Percentiles rank a stretch among this genome's conserved stretches.
Evolutionary conservation across 352 stramenopile species (phyloP).

Genomic region (Plasmopara halstedii): DNA sequence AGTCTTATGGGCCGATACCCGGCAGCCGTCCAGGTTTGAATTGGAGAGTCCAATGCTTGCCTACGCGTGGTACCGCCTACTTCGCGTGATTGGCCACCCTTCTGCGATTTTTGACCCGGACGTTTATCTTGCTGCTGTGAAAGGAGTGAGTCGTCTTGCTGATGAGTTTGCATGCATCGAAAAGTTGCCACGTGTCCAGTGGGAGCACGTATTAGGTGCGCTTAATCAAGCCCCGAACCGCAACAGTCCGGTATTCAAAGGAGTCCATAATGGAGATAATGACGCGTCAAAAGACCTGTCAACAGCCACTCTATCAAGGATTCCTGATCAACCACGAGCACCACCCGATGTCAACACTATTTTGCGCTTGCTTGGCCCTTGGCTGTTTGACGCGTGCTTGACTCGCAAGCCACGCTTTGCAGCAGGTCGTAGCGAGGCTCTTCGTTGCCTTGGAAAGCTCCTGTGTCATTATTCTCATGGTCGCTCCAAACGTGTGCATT

Average conservation of each 20-base stretch:
- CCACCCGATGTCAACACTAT: slow-evolving; percentile 84
- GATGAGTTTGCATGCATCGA: slow-evolving; percentile 69
- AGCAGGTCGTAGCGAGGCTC: slow-evolving; percentile 59
- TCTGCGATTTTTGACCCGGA: slow-evolving; percentile 75
- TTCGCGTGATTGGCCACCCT: slow-evolving; percentile 78
- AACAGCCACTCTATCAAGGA: slow-evolving; percentile 4
- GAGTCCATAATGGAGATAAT: slow-evolving; percentile 30
- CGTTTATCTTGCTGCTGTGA: slow-evolving; percentile 79
- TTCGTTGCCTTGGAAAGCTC: slow-evolving; percentile 71
- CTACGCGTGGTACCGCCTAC: slow-evolving; percentile 78
- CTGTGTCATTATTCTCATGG: slow-evolving; percentile 60
- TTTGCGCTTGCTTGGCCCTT: slow-evolving; percentile 66
- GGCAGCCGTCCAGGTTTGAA: slow-evolving; percentile 60
- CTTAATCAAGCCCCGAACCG: slow-evolving; percentile 43
- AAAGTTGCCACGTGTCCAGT: slow-evolving; percentile 61
- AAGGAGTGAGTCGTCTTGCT: slow-evolving; percentile 68
- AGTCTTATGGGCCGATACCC: slow-evolving; percentile 66
- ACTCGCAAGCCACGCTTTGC: slow-evolving; percentile 65
- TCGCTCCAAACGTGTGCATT: slow-evolving; percentile 73
- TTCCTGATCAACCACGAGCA: slow-evolving; percentile 32
- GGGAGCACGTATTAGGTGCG: slow-evolving; percentile 60
- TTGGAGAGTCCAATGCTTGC: slow-evolving; percentile 63
- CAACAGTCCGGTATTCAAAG: slow-evolving; percentile 37
- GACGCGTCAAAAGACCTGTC: slow-evolving; percentile 17
- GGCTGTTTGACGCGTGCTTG: slow-evolving; percentile 80